A percentile compares a stretch with the other conserved stretches of the same genome.
Evolutionary conservation across 192 early-diverging fungal genomes (phyloP).

Genomic region (Rhizoclosmatium sp.): DNA sequence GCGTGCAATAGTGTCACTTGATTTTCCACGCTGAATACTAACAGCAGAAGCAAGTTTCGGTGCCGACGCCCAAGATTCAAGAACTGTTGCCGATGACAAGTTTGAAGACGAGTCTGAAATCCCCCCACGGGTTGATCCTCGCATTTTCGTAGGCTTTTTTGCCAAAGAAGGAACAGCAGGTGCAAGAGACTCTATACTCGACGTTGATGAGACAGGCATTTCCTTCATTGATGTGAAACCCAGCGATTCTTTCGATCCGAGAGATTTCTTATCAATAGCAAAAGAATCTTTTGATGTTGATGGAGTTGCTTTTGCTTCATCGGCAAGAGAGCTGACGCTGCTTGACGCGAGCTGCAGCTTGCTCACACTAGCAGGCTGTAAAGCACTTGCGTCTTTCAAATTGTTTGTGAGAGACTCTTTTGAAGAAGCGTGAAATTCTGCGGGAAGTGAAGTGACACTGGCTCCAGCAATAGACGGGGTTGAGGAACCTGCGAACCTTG

Average conservation of each 20-base stretch:
- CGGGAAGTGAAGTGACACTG: slow-evolving; percentile 5
- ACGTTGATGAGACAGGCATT: too few relatives aligned
- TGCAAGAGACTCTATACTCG: neutral
- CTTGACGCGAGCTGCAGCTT: neutral
- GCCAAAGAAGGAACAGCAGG: neutral
- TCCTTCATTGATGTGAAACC: too few relatives aligned
- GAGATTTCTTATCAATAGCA: too few relatives aligned
- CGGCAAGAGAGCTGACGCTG: neutral
- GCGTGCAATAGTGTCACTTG: too few relatives aligned
- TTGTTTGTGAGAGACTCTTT: too few relatives aligned
- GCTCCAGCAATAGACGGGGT: slow-evolving; percentile 3
- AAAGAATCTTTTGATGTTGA: neutral
- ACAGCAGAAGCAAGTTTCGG: too few relatives aligned
- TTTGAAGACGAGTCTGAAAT: too few relatives aligned
- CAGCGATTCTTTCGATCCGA: too few relatives aligned
- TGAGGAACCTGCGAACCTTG: neutral
- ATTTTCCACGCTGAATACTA: too few relatives aligned
- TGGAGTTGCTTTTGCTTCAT: neutral
- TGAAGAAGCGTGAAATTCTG: neutral
- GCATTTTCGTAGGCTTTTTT: neutral
- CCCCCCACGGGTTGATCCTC: too few relatives aligned
- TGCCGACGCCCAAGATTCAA: too few relatives aligned
- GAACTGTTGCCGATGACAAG: too few relatives aligned
- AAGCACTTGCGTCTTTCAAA: neutral
- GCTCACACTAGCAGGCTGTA: neutral